phyloP scores from a whole-genome alignment of 2,329 filamentous ascomycete genomes.

The Neonectria sp. region DNA sequence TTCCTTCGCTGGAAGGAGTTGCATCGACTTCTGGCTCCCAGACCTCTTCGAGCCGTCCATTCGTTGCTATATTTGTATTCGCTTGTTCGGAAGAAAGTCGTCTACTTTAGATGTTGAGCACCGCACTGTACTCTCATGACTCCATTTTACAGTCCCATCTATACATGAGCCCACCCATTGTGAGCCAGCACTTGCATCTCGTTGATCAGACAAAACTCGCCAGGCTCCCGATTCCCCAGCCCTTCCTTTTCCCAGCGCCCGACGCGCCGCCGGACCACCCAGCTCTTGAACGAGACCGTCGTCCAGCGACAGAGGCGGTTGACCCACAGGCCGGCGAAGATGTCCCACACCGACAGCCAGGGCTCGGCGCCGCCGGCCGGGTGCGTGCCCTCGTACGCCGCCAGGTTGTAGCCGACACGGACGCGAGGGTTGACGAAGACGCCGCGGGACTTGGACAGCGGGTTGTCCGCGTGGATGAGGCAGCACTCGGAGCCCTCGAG shows the following conservation, averaged over 20 bases:
- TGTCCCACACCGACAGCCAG: constrained; percentile 65
- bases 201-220: constrained; percentile 69
- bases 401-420: constrained; percentile 73
- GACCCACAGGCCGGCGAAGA: constrained; percentile 70
- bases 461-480: constrained; percentile 81
- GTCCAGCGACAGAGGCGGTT: constrained; percentile 68
- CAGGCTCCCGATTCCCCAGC: constrained; percentile 58
- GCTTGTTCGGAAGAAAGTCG: not conserved
- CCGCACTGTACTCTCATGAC: not conserved
- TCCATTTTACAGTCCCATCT: constrained; percentile 12
- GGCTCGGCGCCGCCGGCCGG: constrained; percentile 46
- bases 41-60: not conserved
- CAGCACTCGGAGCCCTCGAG: constrained; percentile 87
- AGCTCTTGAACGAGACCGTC: constrained; percentile 46
- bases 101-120: not conserved
- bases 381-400: constrained; percentile 67
- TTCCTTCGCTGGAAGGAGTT: not conserved
- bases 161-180: constrained; percentile 73
- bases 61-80: not conserved
- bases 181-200: constrained; percentile 73
- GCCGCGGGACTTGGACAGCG: constrained; percentile 65
- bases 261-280: constrained; percentile 57
- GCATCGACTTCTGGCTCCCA: not conserved
- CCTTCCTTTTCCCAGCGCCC: constrained; percentile 56
- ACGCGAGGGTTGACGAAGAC: constrained; percentile 80